These are phyloP conservation scores for Polygonum maritimum DNA, from an alignment of 148 eudicot genomes.

Conservation along the genomic window DNA sequence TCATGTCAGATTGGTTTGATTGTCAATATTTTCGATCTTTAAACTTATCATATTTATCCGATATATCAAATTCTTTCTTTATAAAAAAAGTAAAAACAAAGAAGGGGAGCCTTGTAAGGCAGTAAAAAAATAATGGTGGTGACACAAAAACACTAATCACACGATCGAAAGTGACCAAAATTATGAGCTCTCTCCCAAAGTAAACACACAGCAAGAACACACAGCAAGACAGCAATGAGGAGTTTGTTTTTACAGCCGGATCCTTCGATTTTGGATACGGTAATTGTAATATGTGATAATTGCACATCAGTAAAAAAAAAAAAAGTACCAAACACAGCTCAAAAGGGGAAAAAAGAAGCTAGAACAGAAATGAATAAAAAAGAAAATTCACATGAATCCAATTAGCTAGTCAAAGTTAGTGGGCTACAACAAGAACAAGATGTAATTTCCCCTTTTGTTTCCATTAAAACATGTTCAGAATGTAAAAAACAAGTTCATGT, in stretches of 20 bases:
- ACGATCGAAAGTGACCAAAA: conserved; percentile 1
- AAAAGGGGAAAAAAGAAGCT: background rate
- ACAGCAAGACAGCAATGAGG: background rate
- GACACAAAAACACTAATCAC: background rate
- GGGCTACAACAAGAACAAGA: background rate
- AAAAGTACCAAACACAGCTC: background rate
- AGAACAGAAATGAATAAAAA: background rate
- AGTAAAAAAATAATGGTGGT: background rate
- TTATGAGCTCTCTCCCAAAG: background rate
- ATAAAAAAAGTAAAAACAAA: no score
- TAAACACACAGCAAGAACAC: background rate
- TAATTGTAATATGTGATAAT: background rate
- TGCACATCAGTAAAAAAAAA: background rate
- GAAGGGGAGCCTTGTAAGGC: background rate
- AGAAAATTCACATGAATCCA: background rate
- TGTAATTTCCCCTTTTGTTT: background rate
- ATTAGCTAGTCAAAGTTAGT: conserved; percentile 3
- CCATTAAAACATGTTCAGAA: background rate
- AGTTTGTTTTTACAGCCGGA: background rate
- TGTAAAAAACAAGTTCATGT: background rate
- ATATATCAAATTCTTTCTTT: no score
- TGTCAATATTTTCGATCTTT: no score
- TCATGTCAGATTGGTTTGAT: no score
- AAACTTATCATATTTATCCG: no score
- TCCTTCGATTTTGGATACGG: background rate